Conservation (phyloP, 2,329 filamentous ascomycete genomes). For the Aspergillus luchuensis region DNA sequence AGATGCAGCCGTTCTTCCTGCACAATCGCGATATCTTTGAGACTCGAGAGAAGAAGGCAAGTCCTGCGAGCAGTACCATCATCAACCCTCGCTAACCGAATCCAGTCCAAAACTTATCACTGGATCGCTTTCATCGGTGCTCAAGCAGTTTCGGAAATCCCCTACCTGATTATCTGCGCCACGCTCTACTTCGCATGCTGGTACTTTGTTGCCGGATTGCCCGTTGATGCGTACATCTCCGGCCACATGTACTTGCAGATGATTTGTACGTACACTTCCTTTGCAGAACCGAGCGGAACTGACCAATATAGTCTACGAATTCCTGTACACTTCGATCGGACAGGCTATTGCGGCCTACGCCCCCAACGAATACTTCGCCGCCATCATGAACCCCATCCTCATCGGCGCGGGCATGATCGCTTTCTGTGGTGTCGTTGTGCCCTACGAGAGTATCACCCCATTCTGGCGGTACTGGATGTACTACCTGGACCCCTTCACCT, state of each 20-base stretch:
- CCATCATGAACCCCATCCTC: conserved; percentile 59
- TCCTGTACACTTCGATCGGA: conserved; percentile 48
- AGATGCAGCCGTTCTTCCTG: conserved; percentile 62
- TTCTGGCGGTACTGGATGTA: conserved; percentile 51
- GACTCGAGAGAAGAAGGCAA: conserved; percentile 58
- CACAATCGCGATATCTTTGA: conserved; percentile 61
- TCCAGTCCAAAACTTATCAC: conserved; percentile 58
- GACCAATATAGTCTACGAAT: conserved; percentile 40
- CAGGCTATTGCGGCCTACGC: conserved; percentile 61
- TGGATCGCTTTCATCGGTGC: conserved; percentile 62
- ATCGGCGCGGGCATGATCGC: conserved; percentile 48
- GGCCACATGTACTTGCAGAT: conserved; percentile 45
- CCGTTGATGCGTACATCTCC: conserved; percentile 32
- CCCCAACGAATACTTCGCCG: conserved; percentile 62
- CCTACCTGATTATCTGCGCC: conserved; percentile 49
- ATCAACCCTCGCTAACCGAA: not conserved
- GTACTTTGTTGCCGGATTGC: conserved; percentile 60
- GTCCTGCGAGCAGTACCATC: not conserved
- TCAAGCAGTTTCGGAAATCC: conserved; percentile 52
- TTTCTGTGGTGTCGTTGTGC: conserved; percentile 45
- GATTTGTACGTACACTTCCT: conserved; percentile 32
- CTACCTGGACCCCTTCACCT: conserved; percentile 48
- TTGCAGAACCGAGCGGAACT: not conserved
- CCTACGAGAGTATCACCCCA: conserved; percentile 38
- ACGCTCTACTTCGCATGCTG: conserved; percentile 55